A percentile compares a stretch with the other conserved stretches of the same genome.
phyloP scores from a whole-genome alignment of 2,329 filamentous ascomycete species.

The Cytospora paraplurivora region DNA sequence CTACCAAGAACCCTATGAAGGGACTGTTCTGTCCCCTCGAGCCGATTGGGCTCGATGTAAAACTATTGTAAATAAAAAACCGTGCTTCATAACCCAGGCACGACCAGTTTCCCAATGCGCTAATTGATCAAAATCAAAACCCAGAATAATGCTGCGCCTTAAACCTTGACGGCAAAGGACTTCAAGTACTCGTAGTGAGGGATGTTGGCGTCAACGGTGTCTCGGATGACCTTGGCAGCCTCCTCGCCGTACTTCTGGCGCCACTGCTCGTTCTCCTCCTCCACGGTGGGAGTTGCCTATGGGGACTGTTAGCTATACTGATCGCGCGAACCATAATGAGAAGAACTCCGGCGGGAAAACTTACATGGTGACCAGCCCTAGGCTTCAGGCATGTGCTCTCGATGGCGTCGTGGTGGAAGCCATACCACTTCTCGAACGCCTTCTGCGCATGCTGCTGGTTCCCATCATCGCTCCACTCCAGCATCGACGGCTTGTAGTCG shows the following conservation, averaged over 20 bases:
- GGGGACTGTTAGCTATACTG: conserved; percentile 4
- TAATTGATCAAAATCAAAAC: conserved; percentile 19
- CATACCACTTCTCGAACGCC: conserved; percentile 94
- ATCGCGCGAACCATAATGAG: not conserved
- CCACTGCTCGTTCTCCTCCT: conserved; percentile 73
- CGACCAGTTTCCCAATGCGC: conserved; percentile 12
- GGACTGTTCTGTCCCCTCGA: not conserved
- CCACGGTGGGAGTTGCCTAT: conserved; percentile 63
- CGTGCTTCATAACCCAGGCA: conserved; percentile 9
- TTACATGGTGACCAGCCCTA: conserved; percentile 63
- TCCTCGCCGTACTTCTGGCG: conserved; percentile 72
- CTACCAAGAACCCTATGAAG: conserved; percentile 7
- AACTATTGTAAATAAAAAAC: conserved; percentile 17
- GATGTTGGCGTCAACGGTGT: conserved; percentile 71
- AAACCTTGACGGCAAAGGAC: conserved; percentile 70
- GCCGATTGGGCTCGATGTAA: conserved; percentile 19
- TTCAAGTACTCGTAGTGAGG: conserved; percentile 81
- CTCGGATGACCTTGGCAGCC: conserved; percentile 68
- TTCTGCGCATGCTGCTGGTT: conserved; percentile 68
- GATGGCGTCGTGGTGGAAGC: conserved; percentile 95
- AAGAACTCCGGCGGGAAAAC: conserved; percentile 32
- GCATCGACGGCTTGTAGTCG: conserved; percentile 74
- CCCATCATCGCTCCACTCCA: conserved; percentile 79
- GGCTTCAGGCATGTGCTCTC: conserved; percentile 76
- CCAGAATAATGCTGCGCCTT: conserved; percentile 31